These are phyloP conservation scores for Tolypocladium ovalisporum DNA, from an alignment of 2,329 filamentous ascomycete species.

Conservation along the genomic window DNA sequence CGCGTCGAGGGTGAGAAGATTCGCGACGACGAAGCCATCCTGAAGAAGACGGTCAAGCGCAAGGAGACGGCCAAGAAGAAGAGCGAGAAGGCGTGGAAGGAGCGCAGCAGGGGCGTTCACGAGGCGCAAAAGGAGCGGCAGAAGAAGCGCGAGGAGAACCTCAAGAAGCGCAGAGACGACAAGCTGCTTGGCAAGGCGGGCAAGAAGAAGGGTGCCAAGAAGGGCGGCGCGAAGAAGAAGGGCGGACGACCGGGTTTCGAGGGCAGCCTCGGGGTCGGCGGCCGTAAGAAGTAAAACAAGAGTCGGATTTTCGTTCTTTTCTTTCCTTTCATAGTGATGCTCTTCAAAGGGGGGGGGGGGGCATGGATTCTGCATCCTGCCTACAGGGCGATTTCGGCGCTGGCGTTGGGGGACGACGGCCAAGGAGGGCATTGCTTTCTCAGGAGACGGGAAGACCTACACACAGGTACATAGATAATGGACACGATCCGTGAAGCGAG, in stretches of 20 bases:
- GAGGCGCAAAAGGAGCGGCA: conserved; percentile 70
- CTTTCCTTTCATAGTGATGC: neutral
- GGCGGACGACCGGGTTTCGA: conserved; percentile 57
- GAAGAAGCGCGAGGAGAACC: conserved; percentile 71
- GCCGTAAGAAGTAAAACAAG: conserved; percentile 31
- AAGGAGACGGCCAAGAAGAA: conserved; percentile 86
- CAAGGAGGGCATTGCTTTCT: neutral
- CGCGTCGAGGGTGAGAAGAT: conserved; percentile 83
- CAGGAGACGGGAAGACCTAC: neutral
- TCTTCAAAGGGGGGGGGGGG: neutral
- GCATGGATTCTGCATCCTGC: neutral
- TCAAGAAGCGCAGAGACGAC: conserved; percentile 63
- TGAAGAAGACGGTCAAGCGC: conserved; percentile 92
- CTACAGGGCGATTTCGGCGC: neutral
- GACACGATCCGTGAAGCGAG: neutral
- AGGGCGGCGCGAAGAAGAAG: conserved; percentile 24
- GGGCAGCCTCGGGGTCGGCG: conserved; percentile 50
- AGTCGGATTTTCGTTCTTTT: neutral
- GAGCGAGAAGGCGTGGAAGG: conserved; percentile 80
- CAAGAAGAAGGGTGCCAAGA: conserved; percentile 42
- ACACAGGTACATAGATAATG: neutral
- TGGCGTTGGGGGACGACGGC: neutral
- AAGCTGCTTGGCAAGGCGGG: conserved; percentile 50
- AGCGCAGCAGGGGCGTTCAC: conserved; percentile 59
- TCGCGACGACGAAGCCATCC: conserved; percentile 69